phyloP scores from a whole-genome alignment of 2,329 filamentous ascomycete genomes.

The Colletotrichum sp. region DNA sequence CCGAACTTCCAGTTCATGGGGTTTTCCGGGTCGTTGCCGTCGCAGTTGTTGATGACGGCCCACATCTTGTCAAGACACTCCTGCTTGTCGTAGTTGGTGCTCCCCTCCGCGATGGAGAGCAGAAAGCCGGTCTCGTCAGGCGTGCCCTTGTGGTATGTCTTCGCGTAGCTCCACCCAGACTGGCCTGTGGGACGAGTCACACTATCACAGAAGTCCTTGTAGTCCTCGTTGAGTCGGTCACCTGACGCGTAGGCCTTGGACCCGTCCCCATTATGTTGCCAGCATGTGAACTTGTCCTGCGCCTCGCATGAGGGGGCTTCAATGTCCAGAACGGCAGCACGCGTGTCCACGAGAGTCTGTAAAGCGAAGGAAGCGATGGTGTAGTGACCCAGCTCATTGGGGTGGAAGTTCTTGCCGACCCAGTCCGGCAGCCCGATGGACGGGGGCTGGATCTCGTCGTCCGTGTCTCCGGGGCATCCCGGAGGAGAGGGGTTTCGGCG shows the following conservation, averaged over 20 bases:
- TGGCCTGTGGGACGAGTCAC: slow-evolving; percentile 19
- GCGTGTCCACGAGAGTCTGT: not conserved
- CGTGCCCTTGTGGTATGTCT: not conserved
- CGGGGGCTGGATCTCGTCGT: slow-evolving; percentile 13
- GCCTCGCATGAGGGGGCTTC: slow-evolving; percentile 1
- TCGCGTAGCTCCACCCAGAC: slow-evolving; percentile 3
- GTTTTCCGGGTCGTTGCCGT: slow-evolving; percentile 29
- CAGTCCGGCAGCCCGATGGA: slow-evolving; percentile 34
- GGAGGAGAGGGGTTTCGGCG: slow-evolving; percentile 27
- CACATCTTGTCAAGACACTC: slow-evolving; percentile 25
- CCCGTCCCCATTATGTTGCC: slow-evolving; percentile 24
- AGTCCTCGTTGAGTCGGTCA: slow-evolving; percentile 27
- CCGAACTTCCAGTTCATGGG: slow-evolving; percentile 36
- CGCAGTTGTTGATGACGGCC: slow-evolving; percentile 32
- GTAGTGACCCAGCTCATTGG: slow-evolving; percentile 32
- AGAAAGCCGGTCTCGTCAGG: not conserved
- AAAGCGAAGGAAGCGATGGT: slow-evolving; percentile 33
- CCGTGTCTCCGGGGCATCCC: slow-evolving; percentile 27
- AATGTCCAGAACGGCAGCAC: not conserved
- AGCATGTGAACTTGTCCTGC: slow-evolving; percentile 30
- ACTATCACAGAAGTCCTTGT: slow-evolving; percentile 32
- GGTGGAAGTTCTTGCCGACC: slow-evolving; percentile 36
- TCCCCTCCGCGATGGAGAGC: slow-evolving; percentile 17
- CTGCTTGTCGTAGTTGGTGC: slow-evolving; percentile 18
- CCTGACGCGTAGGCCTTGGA: slow-evolving; percentile 25